Conservation (phyloP, 345 rosid species). For the Syzygium aromaticum region DNA sequence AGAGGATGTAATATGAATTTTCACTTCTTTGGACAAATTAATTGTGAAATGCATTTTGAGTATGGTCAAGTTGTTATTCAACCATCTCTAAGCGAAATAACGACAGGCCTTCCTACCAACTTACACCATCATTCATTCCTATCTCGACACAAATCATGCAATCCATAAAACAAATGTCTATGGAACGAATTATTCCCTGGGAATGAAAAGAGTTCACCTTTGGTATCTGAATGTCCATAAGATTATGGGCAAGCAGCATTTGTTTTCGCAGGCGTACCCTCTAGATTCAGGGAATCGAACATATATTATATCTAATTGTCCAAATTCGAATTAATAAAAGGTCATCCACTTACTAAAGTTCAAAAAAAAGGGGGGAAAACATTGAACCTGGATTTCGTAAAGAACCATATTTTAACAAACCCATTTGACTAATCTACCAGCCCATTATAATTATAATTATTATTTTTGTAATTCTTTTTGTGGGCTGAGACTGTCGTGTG, state of each 20-base stretch:
- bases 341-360: neutral
- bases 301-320: neutral
- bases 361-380: neutral
- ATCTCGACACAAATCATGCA: too few relatives aligned
- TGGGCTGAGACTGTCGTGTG: neutral
- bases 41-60: neutral
- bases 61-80: neutral
- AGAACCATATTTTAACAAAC: neutral
- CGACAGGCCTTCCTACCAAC: neutral
- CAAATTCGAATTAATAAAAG: neutral
- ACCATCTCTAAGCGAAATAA: neutral
- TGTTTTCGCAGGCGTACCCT: neutral
- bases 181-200: neutral
- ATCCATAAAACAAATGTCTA: neutral
- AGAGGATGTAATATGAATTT: neutral
- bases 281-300: neutral
- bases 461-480: neutral
- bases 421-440: neutral
- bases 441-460: neutral
- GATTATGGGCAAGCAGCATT: neutral
- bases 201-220: neutral
- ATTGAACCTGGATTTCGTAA: neutral
- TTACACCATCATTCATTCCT: neutral
- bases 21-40: neutral
- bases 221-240: neutral